Base-by-base conservation (phyloP, 495 filamentous ascomycete species). In the Tuber aestivum region DNA sequence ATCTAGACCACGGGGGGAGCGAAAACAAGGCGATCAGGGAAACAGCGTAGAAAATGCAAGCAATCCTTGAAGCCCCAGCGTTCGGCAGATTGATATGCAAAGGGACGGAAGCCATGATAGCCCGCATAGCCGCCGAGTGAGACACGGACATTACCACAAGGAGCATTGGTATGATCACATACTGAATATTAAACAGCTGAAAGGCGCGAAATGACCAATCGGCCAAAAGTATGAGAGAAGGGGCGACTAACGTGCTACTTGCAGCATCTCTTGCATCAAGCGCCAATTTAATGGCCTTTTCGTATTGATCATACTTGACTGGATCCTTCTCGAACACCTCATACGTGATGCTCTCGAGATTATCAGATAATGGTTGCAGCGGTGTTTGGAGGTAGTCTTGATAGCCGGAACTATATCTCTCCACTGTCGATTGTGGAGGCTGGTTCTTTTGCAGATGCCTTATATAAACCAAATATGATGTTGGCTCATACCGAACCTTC, bases 301-400 rank as follows among this genome's bases (percentile, higher is more conserved):
- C 93, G 83, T 99, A 99, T 87, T 94, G 94, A 72, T 94, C 91
- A 83, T 99, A 99, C 84, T 99, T 99, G 83, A 98, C 91, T 0
- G 95, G 95, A 75, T 98, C 96, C 78, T 95, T 96, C 84, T 99
- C 95, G 81, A 99, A 99, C 14, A 98, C 94, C 83, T 99, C 95
- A 83, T 99, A 99, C 1, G 95, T 99, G 72, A 96, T 92, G 70
- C 92, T 95, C 82, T 99, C 95, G 38, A 99, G 87, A 78, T 99
- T 98, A 84, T 98, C 95, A 0, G 95, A 92, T 32, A 99, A 87
- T 1, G 95, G 95, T 82, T 99, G 96, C 50, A 99, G 85, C 14
- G 95, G 95, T 7, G 93, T 92, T 83, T 99, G 95, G 2, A 98
- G 86, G 85, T 95, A 98, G 83, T 99, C 95, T 77, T 99, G 96